Base-by-base conservation (phyloP, 2,329 filamentous ascomycete species). In the Leptographium radiaticola region DNA sequence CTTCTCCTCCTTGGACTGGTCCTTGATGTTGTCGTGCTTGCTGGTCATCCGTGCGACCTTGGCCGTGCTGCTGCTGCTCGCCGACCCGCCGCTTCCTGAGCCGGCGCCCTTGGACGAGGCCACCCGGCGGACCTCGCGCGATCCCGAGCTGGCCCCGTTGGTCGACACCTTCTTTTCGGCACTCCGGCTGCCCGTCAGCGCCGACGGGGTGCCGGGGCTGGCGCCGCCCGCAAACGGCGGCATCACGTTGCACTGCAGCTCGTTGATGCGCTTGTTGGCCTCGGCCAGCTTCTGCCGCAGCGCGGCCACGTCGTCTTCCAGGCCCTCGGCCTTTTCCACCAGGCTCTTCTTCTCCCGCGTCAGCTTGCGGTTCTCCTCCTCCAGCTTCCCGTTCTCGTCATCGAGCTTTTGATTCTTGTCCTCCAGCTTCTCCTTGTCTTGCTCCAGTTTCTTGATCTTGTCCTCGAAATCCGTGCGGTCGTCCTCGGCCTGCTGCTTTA, bases 401-500 rank as follows among this genome's bases (percentile, higher is more conserved):
- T 52, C 52, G 43, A 56, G 52, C 31, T 56, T 33, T 2, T 20
- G 31, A 2, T 15, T 40, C 18, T 58, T 55, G 51, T 34, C 49
- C 15, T 51, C 46, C 44, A 30, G 59, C 56, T 16, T 52, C 31
- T 18, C 43, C 52, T 62, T 61, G 44, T 62, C 62, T 47, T 58
- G 52, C 25, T 58, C 57, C 49, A 50, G 16, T 18, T 55, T 46
- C n/a, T 60, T 56, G 33, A 61, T 61, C 51, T 66, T 60, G 48
- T 60, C 55, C 42, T 61, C 46, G 4, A 38, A 20, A n/a, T 49
- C 30, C 33, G n/a, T 8, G n/a, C 34, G n/a, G 33, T 25, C 46
- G 34, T 59, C 55, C 66, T 59, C 55, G 62, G 45, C 55, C 65
- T 59, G 59, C 54, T 62, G 44, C 55, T 65, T 59, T 49, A 60